Base-by-base conservation (phyloP, 495 filamentous ascomycete genomes). In the Podospora sp. region DNA sequence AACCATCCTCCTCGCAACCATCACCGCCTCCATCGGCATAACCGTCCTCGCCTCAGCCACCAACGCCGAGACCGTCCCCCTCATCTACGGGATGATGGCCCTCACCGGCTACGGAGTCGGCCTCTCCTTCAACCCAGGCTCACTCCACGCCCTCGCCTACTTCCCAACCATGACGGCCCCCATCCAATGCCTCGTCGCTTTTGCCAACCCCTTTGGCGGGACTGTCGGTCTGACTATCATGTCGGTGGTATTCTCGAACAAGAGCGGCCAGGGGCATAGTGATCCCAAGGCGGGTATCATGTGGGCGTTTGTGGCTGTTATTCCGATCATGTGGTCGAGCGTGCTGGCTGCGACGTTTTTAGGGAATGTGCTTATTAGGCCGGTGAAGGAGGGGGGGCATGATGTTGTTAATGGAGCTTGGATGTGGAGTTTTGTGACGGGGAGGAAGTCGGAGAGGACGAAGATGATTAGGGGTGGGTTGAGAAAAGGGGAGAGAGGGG, bases 161-260 rank as follows among this genome's bases (percentile, higher is more conserved):
- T 87, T 85, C 70, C 86, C 83, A 0, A 73, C 76, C 6, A 72
- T 77, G 25, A 84, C 86, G 4, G 79, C 86, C 0, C 71, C 80
- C 3, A 82, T 87, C 0, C 78, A 84, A 65, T 85, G 82, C 18
- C 65, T 88, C 3, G 78, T 85, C 68, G 67, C 76, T 0, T 85
- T 88, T 56, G 78, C 83, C 3, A 62, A 80, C 27, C 83, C 83
- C 0, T 84, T 90, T 64, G 88, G 88, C 26, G 87, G 87, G 26
- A 85, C 87, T 0, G 67, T 89, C 14, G 80, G 77, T 4, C 74
- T 88, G 26, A 87, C 87, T 0, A 80, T 89, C 53, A 88, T 89
- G 85, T 78, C 84, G 6, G 82, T 80, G 29, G 85, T 89, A 0
- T 88, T 89, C 72, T 86, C 86, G 64, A 89, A 89, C 73, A 82